Conservation (phyloP, 2,329 filamentous ascomycete species). For the Ambrosiella cleistominuta region DNA sequence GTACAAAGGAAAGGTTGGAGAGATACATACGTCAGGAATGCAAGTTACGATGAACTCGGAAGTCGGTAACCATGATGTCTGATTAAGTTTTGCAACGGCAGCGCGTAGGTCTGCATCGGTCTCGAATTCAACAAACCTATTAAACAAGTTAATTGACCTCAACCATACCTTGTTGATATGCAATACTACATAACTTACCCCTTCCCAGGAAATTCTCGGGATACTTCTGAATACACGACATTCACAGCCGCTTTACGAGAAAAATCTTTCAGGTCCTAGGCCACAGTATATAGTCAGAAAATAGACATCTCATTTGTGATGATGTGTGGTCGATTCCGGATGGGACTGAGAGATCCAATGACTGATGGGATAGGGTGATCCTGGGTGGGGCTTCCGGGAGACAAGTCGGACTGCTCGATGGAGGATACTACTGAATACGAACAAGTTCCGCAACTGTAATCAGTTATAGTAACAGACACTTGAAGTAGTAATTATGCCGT, state of each 20-base stretch:
- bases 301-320: not conserved
- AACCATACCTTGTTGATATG: not conserved
- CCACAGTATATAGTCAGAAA: constrained; percentile 10
- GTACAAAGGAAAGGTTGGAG: too few relatives aligned
- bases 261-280: constrained; percentile 98
- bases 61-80: constrained; percentile 49
- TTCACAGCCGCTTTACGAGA: constrained; percentile 91
- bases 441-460: not conserved
- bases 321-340: not conserved
- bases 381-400: not conserved
- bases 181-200: not conserved
- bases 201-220: constrained; percentile 46
- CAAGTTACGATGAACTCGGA: constrained; percentile 79
- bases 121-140: constrained; percentile 94
- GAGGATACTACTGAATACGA: not conserved
- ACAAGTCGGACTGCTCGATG: not conserved
- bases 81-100: constrained; percentile 88
- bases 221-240: constrained; percentile 94
- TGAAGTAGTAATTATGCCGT: not conserved
- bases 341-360: not conserved
- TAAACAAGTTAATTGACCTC: not conserved
- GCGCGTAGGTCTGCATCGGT: constrained; percentile 74
- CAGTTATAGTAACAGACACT: not conserved
- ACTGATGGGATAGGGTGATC: not conserved
- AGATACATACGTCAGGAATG: constrained; percentile 57